Evolutionary conservation across 2,329 filamentous ascomycete genomes (phyloP), one percentile per base, ranked within the genome.

Genomic region (Tolypocladium sp.): DNA sequence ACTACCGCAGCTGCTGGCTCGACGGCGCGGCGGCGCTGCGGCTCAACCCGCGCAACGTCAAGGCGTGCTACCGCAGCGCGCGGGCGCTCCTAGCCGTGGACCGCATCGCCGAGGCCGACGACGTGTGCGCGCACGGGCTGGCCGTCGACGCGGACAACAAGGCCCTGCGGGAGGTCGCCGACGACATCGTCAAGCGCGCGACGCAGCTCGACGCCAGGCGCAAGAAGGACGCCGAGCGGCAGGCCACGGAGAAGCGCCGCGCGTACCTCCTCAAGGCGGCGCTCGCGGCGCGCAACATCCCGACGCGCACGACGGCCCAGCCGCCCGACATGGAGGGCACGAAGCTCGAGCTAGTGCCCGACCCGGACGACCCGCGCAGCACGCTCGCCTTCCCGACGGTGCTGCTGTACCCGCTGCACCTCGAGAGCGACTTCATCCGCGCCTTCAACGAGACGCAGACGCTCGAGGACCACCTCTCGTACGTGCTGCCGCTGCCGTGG

Each of bases 291-390:
- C 79, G 92, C n/a, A 82, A 83, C 56, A 90, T 97, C 69, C 77
- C 78, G 27, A 83, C 82, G 10, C 80, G 89, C 58, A 80, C 76
- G 57, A 93, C 91, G 13, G 78, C 79, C 8, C 80, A 88, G 68
- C 85, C 90, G 41, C 92, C 92, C 0, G 90, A 97, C 68, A 88
- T 96, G 81, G 92, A 95, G 74, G 93, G 96, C 71, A 91, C 91
- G 1, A 76, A 72, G 9, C 79, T 97, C 53, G 75, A 79, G 58
- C 83, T 97, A 7, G 80, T 82, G 12, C 88, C 87, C 2, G 86
- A 95, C 67, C 83, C 89, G 22, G 77, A 90, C 33, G 89, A 94
- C 63, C 84, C 90, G 6, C 80, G 81, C 30, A 92, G 88, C 64
- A 79, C 81, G 0, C 79, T 99, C 1, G 79, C 79, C 3, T 90